Conservation (phyloP, 768 basidiomycete genomes). For the Lentinula edodes region DNA sequence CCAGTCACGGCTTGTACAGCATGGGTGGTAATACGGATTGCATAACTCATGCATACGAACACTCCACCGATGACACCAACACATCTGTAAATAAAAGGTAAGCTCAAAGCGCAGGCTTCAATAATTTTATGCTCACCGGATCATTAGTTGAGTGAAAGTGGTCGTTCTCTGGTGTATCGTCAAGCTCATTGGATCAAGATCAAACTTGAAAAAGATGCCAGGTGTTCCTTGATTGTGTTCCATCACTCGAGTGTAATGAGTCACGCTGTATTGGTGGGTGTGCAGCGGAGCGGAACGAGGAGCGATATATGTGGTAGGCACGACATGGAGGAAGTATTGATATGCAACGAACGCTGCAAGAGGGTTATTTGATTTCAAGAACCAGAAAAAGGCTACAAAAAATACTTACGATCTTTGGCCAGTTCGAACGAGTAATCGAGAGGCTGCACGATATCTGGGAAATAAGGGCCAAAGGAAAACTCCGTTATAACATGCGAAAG, state of each 20-base stretch:
- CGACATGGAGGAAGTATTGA: constrained; percentile 93
- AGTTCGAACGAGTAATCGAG: constrained; percentile 86
- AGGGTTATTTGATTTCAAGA: not conserved
- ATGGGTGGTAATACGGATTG: constrained; percentile 57
- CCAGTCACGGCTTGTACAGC: constrained; percentile 63
- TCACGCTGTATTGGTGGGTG: constrained; percentile 91
- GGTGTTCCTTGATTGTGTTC: constrained; percentile 77
- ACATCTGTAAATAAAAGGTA: constrained; percentile 31
- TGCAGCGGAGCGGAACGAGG: constrained; percentile 57
- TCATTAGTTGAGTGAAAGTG: constrained; percentile 71
- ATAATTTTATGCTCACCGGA: constrained; percentile 38
- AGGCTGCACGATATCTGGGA: constrained; percentile 93
- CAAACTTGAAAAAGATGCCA: constrained; percentile 98
- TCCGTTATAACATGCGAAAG: constrained; percentile 94
- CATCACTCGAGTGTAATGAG: constrained; percentile 79
- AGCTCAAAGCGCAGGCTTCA: not conserved
- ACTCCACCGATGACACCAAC: constrained; percentile 94
- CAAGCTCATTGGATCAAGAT: constrained; percentile 85
- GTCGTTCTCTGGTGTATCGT: constrained; percentile 88
- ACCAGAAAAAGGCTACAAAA: not conserved
- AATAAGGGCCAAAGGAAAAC: constrained; percentile 94
- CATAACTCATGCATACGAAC: constrained; percentile 80
- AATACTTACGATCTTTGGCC: constrained; percentile 56
- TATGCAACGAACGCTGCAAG: constrained; percentile 76
- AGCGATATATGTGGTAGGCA: constrained; percentile 89